Percentiles rank a stretch among this genome's conserved stretches.
These are phyloP conservation scores for Coniochaeta sp. DNA, from an alignment of 2,329 filamentous ascomycete species.

Conservation along the genomic window DNA sequence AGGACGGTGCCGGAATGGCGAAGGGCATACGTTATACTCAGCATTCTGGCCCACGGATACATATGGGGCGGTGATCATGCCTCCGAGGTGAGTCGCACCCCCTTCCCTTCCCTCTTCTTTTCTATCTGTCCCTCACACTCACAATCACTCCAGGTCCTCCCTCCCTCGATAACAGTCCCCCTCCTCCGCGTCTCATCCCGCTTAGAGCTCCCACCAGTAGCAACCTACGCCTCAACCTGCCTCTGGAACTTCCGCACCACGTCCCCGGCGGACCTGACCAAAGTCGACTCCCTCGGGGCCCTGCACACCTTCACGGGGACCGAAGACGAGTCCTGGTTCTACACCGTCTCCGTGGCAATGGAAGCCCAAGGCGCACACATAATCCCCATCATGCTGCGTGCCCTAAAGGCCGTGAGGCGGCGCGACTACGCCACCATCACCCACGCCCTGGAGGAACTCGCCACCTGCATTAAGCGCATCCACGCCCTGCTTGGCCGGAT, in stretches of 20 bases:
- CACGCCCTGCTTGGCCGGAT: slow-evolving; percentile 67
- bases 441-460: slow-evolving; percentile 57
- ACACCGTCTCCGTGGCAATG: slow-evolving; percentile 80
- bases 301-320: slow-evolving; percentile 84
- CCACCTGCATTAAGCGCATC: slow-evolving; percentile 61
- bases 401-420: slow-evolving; percentile 60
- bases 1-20: slow-evolving; percentile 66
- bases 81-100: slow-evolving; percentile 50
- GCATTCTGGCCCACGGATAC: slow-evolving; percentile 77
- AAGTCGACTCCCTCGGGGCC: slow-evolving; percentile 62
- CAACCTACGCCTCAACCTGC: slow-evolving; percentile 82
- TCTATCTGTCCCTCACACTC: slow-evolving; percentile 7
- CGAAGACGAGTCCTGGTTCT: slow-evolving; percentile 91
- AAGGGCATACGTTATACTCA: slow-evolving; percentile 71
- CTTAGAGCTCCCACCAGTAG: slow-evolving; percentile 77
- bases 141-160: slow-evolving; percentile 44
- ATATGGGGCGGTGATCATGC: slow-evolving; percentile 80
- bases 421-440: slow-evolving; percentile 56
- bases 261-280: slow-evolving; percentile 49
- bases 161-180: slow-evolving; percentile 69
- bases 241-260: slow-evolving; percentile 77
- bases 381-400: slow-evolving; percentile 70
- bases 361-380: slow-evolving; percentile 72
- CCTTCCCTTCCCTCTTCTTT: slow-evolving; percentile 9
- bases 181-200: slow-evolving; percentile 64